phyloP scores from a whole-genome alignment of 495 filamentous ascomycete genomes.

The Cairneyella variabilis region DNA sequence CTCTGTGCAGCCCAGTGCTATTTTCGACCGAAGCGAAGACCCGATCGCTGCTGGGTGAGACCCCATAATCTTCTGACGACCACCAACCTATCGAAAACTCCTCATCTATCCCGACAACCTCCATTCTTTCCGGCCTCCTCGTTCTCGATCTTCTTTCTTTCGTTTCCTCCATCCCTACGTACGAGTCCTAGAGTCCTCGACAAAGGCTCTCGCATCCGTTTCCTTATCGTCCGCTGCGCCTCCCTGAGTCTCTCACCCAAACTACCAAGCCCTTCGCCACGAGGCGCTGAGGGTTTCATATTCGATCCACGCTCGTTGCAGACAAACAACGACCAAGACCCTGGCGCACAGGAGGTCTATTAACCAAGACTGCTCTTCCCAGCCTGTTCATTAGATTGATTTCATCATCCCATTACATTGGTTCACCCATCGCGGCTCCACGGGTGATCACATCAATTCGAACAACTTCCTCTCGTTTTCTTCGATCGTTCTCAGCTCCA shows the following conservation, averaged over 20 bases:
- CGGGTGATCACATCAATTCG: neutral
- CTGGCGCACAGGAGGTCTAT: neutral
- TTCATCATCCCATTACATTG: constrained; percentile 11
- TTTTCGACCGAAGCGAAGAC: constrained; percentile 1
- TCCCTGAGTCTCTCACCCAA: neutral
- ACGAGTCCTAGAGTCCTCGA: neutral
- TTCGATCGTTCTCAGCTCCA: constrained; percentile 17
- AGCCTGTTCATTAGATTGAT: constrained; percentile 13
- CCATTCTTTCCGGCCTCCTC: constrained; percentile 20
- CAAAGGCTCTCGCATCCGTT: neutral
- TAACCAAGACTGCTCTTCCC: constrained; percentile 10
- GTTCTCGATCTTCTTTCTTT: constrained; percentile 24
- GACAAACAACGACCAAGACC: constrained; percentile 5
- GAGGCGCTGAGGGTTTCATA: no score
- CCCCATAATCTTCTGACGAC: neutral
- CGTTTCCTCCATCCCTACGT: constrained; percentile 16
- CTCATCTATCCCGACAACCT: constrained; percentile 14
- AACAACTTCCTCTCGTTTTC: neutral
- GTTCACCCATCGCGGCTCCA: neutral
- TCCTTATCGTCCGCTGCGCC: constrained; percentile 7
- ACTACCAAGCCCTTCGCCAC: constrained; percentile 15
- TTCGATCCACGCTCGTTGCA: constrained; percentile 23
- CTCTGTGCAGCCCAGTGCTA: neutral
- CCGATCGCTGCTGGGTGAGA: neutral
- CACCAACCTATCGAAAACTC: neutral